Percentiles rank a stretch among this genome's conserved stretches.
These are phyloP conservation scores for Punica granatum DNA, from an alignment of 345 rosid genomes.

Conservation along the genomic window DNA sequence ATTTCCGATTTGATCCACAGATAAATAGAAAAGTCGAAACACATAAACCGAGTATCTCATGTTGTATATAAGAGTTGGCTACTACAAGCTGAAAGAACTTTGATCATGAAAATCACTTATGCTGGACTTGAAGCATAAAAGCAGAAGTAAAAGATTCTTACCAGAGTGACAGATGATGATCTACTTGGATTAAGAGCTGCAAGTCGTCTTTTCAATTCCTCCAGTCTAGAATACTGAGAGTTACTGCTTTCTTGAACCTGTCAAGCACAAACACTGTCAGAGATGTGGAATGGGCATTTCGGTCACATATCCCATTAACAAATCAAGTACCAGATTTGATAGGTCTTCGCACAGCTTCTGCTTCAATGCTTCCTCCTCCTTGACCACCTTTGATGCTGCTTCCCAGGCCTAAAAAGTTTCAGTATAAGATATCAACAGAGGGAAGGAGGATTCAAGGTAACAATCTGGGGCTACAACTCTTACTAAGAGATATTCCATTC, in stretches of 20 bases:
- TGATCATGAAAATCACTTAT: neutral
- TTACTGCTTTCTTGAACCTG: conserved; percentile 89
- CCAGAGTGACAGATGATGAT: conserved; percentile 42
- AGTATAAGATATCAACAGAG: neutral
- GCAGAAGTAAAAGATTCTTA: conserved; percentile 21
- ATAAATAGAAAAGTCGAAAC: neutral
- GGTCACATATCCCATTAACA: neutral
- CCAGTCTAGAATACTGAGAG: conserved; percentile 69
- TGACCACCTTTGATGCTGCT: too few species aligned
- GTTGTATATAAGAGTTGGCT: neutral
- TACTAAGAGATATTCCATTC: too few species aligned
- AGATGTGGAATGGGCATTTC: neutral
- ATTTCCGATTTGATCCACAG: neutral
- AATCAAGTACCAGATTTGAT: conserved; percentile 49
- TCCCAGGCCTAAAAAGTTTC: conserved; percentile 40
- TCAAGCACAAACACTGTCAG: conserved; percentile 11
- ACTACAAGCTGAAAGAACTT: neutral
- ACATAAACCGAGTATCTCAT: neutral
- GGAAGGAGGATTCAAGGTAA: too few species aligned
- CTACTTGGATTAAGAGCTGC: conserved; percentile 72
- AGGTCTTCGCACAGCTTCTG: conserved; percentile 81
- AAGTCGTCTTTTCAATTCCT: conserved; percentile 77
- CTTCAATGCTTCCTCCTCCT: conserved; percentile 72
- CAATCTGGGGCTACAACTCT: too few species aligned
- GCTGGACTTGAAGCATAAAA: neutral